Evolutionary conservation across 306 rosid genomes (phyloP), one percentile per base, ranked within the genome.

Genomic region (Delonix regia): DNA sequence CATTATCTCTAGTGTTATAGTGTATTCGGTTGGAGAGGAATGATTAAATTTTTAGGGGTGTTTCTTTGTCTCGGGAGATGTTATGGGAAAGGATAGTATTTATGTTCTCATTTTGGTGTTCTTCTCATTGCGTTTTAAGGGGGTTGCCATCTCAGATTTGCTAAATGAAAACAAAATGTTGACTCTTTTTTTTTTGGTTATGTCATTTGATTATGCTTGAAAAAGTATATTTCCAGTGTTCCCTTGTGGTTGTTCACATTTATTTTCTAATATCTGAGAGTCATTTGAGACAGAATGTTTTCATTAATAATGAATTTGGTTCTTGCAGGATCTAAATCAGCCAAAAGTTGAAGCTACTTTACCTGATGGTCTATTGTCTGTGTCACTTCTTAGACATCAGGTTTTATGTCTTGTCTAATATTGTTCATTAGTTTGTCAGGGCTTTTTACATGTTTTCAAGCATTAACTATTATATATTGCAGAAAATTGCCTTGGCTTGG

Each of bases 401-500:
- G 99, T 95, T 74, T 78, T 49, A 69, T 76, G 70, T 47, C 74
- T 67, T 81, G 75, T 73, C 60, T 75, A 55, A 55, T 67, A n/a
- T 57, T 18, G 39, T 73, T 73, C 36, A 4, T 69, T 70, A 30
- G 53, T 45, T 70, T 41, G 51, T 59, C 48, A 62, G 73, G 61
- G 42, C 22, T 42, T 41, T 57, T 74, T 25, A 69, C 74, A 9
- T 78, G 55, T 48, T 68, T 75, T 61, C 55, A 33, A 70, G 62
- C 73, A 72, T 59, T 45, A 68, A 75, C 74, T 42, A 64, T 68
- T 76, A 59, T 78, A 49, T 85, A 34, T 82, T 75, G 48, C 92
- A 95, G 99, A 95, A 90, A 90, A 93, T 93, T 78, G 99, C 99
- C 68, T 85, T 95, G 86, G 89, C 91, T 78, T 95, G 99, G 98